Evolutionary conservation across 495 filamentous ascomycete genomes (phyloP).

Genomic region (Parachaetomium inaequale): DNA sequence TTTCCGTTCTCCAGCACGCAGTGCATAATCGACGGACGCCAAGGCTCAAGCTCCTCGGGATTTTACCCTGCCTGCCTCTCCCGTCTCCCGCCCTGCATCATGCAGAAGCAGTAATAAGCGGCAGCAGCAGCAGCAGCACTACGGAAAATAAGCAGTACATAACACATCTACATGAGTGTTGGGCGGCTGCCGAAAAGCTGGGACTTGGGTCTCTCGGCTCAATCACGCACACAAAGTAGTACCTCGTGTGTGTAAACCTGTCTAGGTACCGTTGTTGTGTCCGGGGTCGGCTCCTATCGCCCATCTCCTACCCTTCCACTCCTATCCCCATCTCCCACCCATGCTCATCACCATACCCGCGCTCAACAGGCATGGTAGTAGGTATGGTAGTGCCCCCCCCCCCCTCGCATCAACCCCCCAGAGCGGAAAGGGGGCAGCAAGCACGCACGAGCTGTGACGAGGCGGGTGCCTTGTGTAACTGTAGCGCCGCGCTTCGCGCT

Average conservation of each 20-base stretch:
- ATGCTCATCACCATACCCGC: neutral
- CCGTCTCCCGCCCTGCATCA: neutral
- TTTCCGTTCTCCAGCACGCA: no score
- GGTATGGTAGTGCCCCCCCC: no score
- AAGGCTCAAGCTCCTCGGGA: neutral
- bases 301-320: neutral
- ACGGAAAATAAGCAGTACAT: no score
- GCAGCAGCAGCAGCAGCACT: neutral
- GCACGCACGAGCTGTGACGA: neutral
- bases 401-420: neutral
- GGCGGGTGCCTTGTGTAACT: neutral
- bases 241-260: neutral
- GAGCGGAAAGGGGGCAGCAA: neutral
- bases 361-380: no score
- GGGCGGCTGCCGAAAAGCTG: neutral
- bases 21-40: neutral
- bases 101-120: neutral
- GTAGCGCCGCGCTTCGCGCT: neutral
- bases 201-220: neutral
- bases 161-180: neutral
- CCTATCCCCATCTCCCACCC: neutral
- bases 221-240: neutral
- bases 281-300: neutral
- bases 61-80: neutral
- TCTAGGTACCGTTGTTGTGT: neutral